Percentiles rank a stretch among this genome's conserved stretches.
phyloP scores from a whole-genome alignment of 345 rosid species.

The Aegle marmelos region DNA sequence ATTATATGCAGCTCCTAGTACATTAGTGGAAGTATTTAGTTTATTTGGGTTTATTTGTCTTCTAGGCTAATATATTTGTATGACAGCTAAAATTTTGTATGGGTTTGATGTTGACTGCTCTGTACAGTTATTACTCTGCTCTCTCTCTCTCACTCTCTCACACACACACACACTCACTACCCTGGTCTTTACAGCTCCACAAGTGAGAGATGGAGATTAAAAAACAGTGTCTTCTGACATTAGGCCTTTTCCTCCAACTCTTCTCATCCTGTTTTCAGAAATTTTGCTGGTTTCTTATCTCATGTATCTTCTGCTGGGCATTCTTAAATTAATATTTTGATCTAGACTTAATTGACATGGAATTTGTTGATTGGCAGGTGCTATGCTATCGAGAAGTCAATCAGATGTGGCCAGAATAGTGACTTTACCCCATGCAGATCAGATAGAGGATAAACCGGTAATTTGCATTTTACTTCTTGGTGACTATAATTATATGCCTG shows the following conservation, averaged over 20 bases:
- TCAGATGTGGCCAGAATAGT: constrained; percentile 62
- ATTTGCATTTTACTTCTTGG: constrained; percentile 8
- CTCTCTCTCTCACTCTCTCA: not conserved
- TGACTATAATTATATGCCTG: constrained; percentile 15
- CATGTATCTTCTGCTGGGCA: constrained; percentile 5
- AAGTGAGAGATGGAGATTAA: not conserved
- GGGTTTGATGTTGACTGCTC: not conserved
- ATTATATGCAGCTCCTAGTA: not conserved
- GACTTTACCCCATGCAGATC: constrained; percentile 46
- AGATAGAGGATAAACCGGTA: constrained; percentile 67
- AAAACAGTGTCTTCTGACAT: not conserved
- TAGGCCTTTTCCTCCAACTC: not conserved
- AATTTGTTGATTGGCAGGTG: constrained; percentile 33
- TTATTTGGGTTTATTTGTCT: not conserved
- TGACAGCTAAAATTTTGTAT: not conserved
- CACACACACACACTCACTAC: no score
- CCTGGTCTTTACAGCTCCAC: not conserved
- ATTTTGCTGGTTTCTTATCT: constrained; percentile 3
- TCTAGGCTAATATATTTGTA: not conserved
- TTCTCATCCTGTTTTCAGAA: not conserved
- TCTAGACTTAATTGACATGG: constrained; percentile 26
- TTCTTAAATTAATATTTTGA: constrained; percentile 8
- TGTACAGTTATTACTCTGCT: not conserved
- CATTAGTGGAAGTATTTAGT: not conserved
- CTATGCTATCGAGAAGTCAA: constrained; percentile 66